Evolutionary conservation across 495 filamentous ascomycete genomes (phyloP), one percentile per base, ranked within the genome.

Genomic region (Tuber brumale): DNA sequence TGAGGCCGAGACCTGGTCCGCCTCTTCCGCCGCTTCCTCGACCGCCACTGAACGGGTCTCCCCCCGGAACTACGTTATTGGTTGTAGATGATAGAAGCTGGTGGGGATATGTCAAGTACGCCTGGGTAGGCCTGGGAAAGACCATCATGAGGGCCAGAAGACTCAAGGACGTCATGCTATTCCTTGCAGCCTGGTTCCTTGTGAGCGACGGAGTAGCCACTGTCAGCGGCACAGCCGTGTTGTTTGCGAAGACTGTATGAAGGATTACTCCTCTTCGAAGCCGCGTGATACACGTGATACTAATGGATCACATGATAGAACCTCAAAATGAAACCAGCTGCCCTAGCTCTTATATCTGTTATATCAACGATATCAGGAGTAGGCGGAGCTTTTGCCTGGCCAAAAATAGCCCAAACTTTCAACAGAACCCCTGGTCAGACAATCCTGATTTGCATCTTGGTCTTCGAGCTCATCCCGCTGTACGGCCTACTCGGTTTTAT

Each of bases 141-240:
- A 97, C 95, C 0, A 84, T 93, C 9, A 87, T 89, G 81, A 90
- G 93, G 45, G 94, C 95, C 0, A 88, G 93, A 1, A 91, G 87
- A 18, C 87, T 98, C 27, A 90, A 92, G 78, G 95, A 99, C 81
- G 90, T 97, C 70, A 84, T 94, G 43, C 86, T 98, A 51, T 99
- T 99, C 81, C 88, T 98, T 35, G 88, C 88, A 8, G 93, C 94
- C 27, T 99, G 95, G 95, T 97, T 99, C 83, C 87, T 99, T 21
- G 88, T 99, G 3, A 94, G 92, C 70, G 95, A 99, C 76, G 93
- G 91, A 44, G 95, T 99, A 78, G 95, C 95, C 16, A 99, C 95
- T 0, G 93, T 96, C 21, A 95, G 93, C 72, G 96, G 95, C 14
- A 97, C 95, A 12, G 95, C 95, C 14, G 92, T 99, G 35, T 87